phyloP scores from a whole-genome alignment of 78 protist species.

The Dictyostelium brefeldianum region DNA sequence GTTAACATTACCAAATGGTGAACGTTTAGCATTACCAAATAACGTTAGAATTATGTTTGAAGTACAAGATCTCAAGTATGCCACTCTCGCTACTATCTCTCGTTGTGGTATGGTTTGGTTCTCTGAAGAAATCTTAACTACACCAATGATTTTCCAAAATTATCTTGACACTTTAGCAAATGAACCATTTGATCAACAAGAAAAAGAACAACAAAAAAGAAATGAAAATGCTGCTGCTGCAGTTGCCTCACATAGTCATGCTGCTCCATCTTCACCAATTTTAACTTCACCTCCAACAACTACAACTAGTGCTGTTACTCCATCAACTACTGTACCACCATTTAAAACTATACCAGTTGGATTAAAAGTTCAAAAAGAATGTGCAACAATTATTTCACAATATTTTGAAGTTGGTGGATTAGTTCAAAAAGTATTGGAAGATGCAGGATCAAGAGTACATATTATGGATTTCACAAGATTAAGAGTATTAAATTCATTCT shows the following conservation, averaged over 20 bases:
- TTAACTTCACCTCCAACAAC: neutral
- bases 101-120: conserved; percentile 99
- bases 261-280: conserved; percentile 7
- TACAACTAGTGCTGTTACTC: neutral
- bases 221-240: conserved; percentile 32
- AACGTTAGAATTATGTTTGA: conserved; percentile 97
- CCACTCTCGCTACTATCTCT: conserved; percentile 99
- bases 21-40: conserved; percentile 96
- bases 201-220: conserved; percentile 64
- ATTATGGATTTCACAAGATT: conserved; percentile 93
- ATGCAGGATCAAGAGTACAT: conserved; percentile 84
- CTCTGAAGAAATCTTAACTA: conserved; percentile 89
- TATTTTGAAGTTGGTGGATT: conserved; percentile 79
- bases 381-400: conserved; percentile 78
- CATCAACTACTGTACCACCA: neutral
- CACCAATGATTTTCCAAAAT: conserved; percentile 83
- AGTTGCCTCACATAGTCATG: conserved; percentile 1
- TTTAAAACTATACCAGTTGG: conserved; percentile 10
- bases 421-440: conserved; percentile 72
- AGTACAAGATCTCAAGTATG: conserved; percentile 94
- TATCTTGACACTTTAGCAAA: conserved; percentile 68
- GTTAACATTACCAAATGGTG: conserved; percentile 99
- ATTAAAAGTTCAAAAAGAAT: conserved; percentile 51
- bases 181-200: conserved; percentile 80
- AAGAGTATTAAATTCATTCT: conserved; percentile 84